Base-by-base conservation (phyloP, 2,329 filamentous ascomycete species). In the Alternaria novae-zelandiae region DNA sequence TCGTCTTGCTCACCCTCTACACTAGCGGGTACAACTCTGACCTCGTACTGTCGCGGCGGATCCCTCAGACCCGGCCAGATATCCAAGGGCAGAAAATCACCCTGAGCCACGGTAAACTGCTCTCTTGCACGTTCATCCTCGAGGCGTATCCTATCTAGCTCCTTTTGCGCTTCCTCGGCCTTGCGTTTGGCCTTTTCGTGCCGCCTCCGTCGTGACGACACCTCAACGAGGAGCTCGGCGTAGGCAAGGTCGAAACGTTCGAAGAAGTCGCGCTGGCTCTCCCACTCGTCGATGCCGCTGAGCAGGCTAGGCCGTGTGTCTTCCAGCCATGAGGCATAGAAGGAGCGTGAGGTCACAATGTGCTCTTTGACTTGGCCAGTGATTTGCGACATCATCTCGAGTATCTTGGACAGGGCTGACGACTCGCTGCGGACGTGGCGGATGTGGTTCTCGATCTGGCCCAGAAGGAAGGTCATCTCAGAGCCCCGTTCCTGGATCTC, bases 191-290 rank as follows among this genome's bases (percentile, higher is more conserved):
- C 90, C 66, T 91, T 89, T 30, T 90, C 88, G 72, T 96, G 91
- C 36, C 92, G 88, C 13, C 86, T 83, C 63, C 88, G 88, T 10
- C 96, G 87, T 23, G 96, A 86, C 56, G 91, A 90, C 6, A 94
- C 90, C 78, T 99, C 96, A 2, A 97, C 86, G 23, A 97, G 86
- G 12, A 99, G 83, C 20, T 90, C 89, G 70, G 93, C 91, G 75
- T 99, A 98, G 0, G 94, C 93, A 56, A 89, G 87, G 20, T 92
- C 86, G 73, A 98, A 99, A 17, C 91, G 90, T 64, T 95, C 91
- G 79, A 97, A 98, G 72, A 97, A 93, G n/a, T 88, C 84, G 11
- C 89, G 86, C 72, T 97, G 87, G 21, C 88, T 88, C 55, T 91
- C 89, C 79, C 98, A 90, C 73, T 97, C 93, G 10, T 86, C 83